Evolutionary conservation across 768 basidiomycete species (phyloP), one percentile per base, ranked within the genome.

Genomic region (Hygrophoropsis aurantiaca): DNA sequence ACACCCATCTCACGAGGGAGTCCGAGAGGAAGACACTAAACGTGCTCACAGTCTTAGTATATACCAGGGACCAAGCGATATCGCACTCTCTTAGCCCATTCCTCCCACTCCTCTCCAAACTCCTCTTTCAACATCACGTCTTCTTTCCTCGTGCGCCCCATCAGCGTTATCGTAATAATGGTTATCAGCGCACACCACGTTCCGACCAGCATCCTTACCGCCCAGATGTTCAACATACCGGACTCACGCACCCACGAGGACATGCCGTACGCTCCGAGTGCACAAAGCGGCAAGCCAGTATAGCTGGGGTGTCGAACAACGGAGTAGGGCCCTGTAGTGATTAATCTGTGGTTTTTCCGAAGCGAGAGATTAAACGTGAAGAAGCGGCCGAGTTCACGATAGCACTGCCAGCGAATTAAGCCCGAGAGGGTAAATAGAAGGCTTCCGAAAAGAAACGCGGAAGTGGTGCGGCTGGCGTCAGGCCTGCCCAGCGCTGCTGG

Each of bases 101-200:
- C 54, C 10, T 70, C 67, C 78, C 79, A 81, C 45, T 76, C 62
- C 33, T 60, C 59, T 4, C 74, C 71, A 58, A 77, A 79, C 16
- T 53, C 57, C 42, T 64, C 54, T 42, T 62, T 55, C 50, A 81
- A 53, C 10, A 68, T 67, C 24, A 66, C 61, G 43, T 81, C 78
- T 58, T 81, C 79, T 50, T 64, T 71, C 6, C 57, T 52, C 64
- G 76, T 75, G 11, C 79, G 66, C 27, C 54, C 53, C 41, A 77
- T 30, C 38, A 79, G 57, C 7, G 65, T 71, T 32, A 48, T 46
- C 9, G 58, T 60, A 20, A 74, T 70, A 2, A 55, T 46, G 11
- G 58, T 53, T 18, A 71, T 66, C 25, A 74, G 24, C 7, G 49
- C 36, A 11, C 65, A 27, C 46, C 65, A 71, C 4, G 58, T 34